Conservation (phyloP, 495 filamentous ascomycete species). For the Hamigera avellanea region DNA sequence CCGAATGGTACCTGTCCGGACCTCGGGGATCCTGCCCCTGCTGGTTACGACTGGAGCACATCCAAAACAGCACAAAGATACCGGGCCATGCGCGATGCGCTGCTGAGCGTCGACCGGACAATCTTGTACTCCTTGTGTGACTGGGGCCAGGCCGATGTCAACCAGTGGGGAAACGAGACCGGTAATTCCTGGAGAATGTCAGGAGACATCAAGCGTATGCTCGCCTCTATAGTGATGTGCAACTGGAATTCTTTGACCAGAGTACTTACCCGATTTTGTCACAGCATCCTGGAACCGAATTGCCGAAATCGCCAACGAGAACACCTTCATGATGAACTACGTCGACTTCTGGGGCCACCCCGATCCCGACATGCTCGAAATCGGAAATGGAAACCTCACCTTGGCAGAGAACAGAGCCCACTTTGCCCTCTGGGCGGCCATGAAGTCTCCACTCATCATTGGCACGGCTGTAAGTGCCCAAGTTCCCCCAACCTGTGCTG, state of each 20-base stretch:
- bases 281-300: conserved; percentile 31
- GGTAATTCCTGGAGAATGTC: conserved; percentile 46
- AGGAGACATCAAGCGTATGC: conserved; percentile 39
- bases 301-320: conserved; percentile 27
- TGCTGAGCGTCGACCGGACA: conserved; percentile 34
- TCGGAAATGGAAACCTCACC: conserved; percentile 50
- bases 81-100: conserved; percentile 47
- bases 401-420: conserved; percentile 35
- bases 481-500: conserved; percentile 2
- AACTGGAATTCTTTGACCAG: no score
- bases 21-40: conserved; percentile 24
- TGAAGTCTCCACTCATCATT: conserved; percentile 48
- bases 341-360: conserved; percentile 43
- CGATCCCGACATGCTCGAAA: conserved; percentile 60
- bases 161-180: conserved; percentile 37
- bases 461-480: conserved; percentile 32
- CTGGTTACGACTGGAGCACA: conserved; percentile 39
- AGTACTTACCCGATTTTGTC: conserved; percentile 7
- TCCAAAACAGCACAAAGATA: conserved; percentile 44
- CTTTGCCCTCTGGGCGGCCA: conserved; percentile 44
- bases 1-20: conserved; percentile 32
- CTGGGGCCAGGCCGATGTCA: conserved; percentile 46
- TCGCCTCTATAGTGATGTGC: conserved; percentile 1
- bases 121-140: conserved; percentile 59
- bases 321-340: conserved; percentile 33